Percentiles rank a stretch among this genome's conserved stretches.
These are phyloP conservation scores for Neurospora africana DNA, from an alignment of 495 filamentous ascomycete genomes.

Conservation along the genomic window DNA sequence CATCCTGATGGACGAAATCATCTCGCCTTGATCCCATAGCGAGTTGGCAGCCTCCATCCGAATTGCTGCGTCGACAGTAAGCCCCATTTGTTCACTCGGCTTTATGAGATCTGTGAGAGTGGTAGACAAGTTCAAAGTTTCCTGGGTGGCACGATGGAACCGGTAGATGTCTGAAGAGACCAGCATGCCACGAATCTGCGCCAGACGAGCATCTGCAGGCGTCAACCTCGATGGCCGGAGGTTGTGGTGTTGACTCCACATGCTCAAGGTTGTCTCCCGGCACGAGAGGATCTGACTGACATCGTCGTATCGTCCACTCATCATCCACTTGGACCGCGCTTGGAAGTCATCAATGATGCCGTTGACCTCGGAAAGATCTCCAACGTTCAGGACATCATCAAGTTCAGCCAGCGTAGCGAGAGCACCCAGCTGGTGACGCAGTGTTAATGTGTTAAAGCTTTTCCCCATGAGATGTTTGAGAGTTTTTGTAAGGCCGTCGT, in stretches of 20 bases:
- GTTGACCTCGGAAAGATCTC: slow-evolving; percentile 48
- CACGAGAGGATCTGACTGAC: slow-evolving; percentile 71
- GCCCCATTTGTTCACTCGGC: slow-evolving; percentile 52
- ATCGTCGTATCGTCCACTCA: slow-evolving; percentile 65
- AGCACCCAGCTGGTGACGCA: slow-evolving; percentile 56
- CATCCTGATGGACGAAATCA: slow-evolving; percentile 81
- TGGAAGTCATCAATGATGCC: slow-evolving; percentile 52
- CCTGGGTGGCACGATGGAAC: slow-evolving; percentile 69
- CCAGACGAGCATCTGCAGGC: slow-evolving; percentile 50
- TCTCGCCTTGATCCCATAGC: slow-evolving; percentile 90
- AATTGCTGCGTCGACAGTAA: slow-evolving; percentile 65
- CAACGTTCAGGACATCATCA: slow-evolving; percentile 59
- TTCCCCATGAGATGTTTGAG: slow-evolving; percentile 47
- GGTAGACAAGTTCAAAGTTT: slow-evolving; percentile 73
- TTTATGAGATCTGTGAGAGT: slow-evolving; percentile 64
- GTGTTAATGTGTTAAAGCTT: slow-evolving; percentile 45
- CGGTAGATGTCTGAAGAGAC: slow-evolving; percentile 63
- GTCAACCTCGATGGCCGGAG: slow-evolving; percentile 51
- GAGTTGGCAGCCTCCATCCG: slow-evolving; percentile 76
- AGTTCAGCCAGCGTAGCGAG: slow-evolving; percentile 73
- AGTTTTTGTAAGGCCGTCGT: slow-evolving; percentile 52
- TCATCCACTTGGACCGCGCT: slow-evolving; percentile 63
- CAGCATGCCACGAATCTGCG: slow-evolving; percentile 65
- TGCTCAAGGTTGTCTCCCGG: slow-evolving; percentile 70
- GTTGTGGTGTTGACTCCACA: slow-evolving; percentile 55